Conservation (phyloP, 495 filamentous ascomycete species). For the Penicillium parvum region DNA sequence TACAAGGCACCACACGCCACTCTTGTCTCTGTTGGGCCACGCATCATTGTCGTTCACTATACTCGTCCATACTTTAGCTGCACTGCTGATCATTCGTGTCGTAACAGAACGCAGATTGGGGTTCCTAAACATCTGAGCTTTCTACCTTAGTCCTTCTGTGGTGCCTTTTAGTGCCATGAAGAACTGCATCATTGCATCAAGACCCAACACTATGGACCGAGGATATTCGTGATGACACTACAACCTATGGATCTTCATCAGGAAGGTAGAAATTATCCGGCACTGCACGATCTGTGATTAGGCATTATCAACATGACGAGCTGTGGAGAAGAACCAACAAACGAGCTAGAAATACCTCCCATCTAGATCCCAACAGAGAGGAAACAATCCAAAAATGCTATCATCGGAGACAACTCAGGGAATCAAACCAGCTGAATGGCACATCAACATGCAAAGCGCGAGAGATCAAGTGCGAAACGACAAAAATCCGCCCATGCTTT, state of each 20-base stretch:
- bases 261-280: too few relatives aligned
- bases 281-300: too few relatives aligned
- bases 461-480: slow-evolving; percentile 23
- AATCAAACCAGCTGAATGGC: slow-evolving; percentile 20
- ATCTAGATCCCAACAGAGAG: slow-evolving; percentile 20
- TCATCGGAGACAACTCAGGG: slow-evolving; percentile 13
- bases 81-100: neutral
- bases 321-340: slow-evolving; percentile 14
- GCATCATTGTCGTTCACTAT: neutral
- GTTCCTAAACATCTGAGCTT: too few relatives aligned
- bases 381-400: slow-evolving; percentile 8
- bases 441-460: slow-evolving; percentile 20
- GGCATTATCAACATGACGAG: slow-evolving; percentile 22
- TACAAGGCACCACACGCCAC: neutral
- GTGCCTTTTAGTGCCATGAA: too few relatives aligned
- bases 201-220: neutral
- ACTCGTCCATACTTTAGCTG: neutral
- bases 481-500: slow-evolving; percentile 39
- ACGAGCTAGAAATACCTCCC: slow-evolving; percentile 18
- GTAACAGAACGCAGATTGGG: too few relatives aligned
- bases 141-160: too few relatives aligned
- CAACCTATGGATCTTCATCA: neutral
- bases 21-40: neutral
- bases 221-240: slow-evolving; percentile 14
- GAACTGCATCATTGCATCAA: slow-evolving; percentile 18